Conservation (phyloP, 108 stramenopile genomes). For the Bacterosira constricta region DNA sequence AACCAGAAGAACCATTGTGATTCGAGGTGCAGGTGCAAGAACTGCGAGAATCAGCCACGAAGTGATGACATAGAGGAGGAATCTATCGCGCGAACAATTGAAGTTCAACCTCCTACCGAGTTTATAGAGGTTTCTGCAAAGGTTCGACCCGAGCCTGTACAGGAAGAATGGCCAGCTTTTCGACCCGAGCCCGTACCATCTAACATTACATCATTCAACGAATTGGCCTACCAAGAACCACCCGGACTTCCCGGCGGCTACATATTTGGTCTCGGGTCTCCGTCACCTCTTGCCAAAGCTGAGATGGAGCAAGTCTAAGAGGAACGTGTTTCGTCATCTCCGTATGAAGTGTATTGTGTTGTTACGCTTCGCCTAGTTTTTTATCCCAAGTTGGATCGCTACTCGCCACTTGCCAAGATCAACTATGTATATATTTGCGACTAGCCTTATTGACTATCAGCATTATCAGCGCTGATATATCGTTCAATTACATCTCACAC, state of each 20-base stretch:
- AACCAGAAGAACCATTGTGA: conserved; percentile 2
- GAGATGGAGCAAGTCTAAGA: too few relatives aligned
- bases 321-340: too few relatives aligned
- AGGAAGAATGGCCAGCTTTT: too few relatives aligned
- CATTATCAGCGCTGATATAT: too few relatives aligned
- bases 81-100: background rate
- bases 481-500: too few relatives aligned
- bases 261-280: background rate
- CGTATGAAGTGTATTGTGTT: background rate
- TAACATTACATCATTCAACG: background rate
- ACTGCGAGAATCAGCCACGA: conserved; percentile 1
- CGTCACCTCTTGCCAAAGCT: background rate
- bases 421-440: too few relatives aligned
- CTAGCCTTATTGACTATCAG: too few relatives aligned
- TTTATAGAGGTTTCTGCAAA: background rate
- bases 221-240: background rate
- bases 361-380: background rate
- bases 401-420: too few relatives aligned
- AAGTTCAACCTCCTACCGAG: background rate
- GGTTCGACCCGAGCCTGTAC: background rate
- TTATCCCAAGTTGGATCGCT: background rate
- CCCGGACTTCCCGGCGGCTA: conserved; percentile 2
- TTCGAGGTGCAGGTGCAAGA: conserved; percentile 7
- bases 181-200: background rate
- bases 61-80: background rate